Base-by-base conservation (phyloP, 192 early-diverging fungal species). In the Entophlyctis luteolus region DNA sequence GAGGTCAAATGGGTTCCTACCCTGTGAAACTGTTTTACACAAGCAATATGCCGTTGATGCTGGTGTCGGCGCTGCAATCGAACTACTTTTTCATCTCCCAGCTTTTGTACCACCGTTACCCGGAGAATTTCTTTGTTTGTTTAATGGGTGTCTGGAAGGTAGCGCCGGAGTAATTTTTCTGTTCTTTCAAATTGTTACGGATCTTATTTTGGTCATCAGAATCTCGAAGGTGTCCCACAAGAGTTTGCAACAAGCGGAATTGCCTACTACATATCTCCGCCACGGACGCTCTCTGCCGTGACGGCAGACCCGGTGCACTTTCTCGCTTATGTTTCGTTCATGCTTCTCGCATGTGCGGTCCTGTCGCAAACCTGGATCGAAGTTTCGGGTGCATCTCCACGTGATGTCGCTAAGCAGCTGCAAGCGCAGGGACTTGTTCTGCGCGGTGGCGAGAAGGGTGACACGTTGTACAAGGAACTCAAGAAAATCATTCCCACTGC, bases 11-110 rank as follows among this genome's bases (percentile, higher is more conserved):
- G 71, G 95, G 96, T 28, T 86, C 93, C 63, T 99, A 95, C 84
- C 98, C 98, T 55, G 87, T 99, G 88, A 99, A 99, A 86, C 83
- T 99, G 46, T 98, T 99, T 81, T 99, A 99, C 86, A 99, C 98
- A 35, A 98, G 95, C 70, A 99, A 98, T 85, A 98, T 99, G 98
- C 93, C 97, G 52, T 98, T 99, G 74, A 98, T 99, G 97, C 89
- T 97, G 59, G 95, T 98, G 80, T 98, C 95, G 31, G 94, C 98
- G 39, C 81, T 99, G 63, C 90, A 93, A 37, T 96, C 94, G 58
- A 92, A 99, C 71, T 82, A 96, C 59, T 99, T 96, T 78, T 91
- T 99, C 84, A 93, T 99, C 77, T 96, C 94, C 27, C 98, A 99
- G 86, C 85, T 98, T 77, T 83, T 98, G 65, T 96, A 91, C 89